Evolutionary conservation across 169 alveolate species (phyloP), one percentile per base, ranked within the genome.

Genomic region (Toxoplasma gondii): DNA sequence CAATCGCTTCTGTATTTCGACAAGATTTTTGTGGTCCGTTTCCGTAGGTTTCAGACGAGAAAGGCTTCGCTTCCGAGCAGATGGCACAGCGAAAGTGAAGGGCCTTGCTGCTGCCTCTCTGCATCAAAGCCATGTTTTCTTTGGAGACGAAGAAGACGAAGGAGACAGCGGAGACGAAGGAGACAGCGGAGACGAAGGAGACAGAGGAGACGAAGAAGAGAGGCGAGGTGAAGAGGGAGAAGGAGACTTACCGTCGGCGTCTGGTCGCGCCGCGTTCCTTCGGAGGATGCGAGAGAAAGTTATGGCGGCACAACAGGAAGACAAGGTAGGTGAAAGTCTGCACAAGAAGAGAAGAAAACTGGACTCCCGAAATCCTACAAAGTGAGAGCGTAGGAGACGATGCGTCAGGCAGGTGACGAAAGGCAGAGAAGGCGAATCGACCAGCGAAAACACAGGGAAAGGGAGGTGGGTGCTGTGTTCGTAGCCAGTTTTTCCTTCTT

Each of bases 41-140:
- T 67, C 69, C 83, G 86, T 86, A 88, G 95, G 88, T 0, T 91
- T 45, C 45, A 84, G 67, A 10, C 87, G 92, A 19, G 91, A 94
- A 90, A 92, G 93, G 44, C 92, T 94, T 53, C 88, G 82, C 41
- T 87, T 94, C 36, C 58, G 96, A 39, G 93, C 92, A 0, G 96
- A 94, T 74, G 96, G 96, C 43, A 80, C 96, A 44, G 96, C 96
- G 36, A 94, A 94, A 54, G 84, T 94, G 41, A 94, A 94, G 43
- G 96, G 96, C 53, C 82, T 92, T 0, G 95, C 94, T 0, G 94
- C 92, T 1, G 94, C 94, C 2, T 81, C 91, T 24, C 1, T 54
- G 10, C 88, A 81, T 24, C 78, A 58, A 5, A 82, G 82, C 78
- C 88, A 81, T 16, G 81, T 92, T 1, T 92, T 92, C 49, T 54